Evolutionary conservation across 2,329 filamentous ascomycete species (phyloP).

Genomic region (Paramyrothecium roridum): DNA sequence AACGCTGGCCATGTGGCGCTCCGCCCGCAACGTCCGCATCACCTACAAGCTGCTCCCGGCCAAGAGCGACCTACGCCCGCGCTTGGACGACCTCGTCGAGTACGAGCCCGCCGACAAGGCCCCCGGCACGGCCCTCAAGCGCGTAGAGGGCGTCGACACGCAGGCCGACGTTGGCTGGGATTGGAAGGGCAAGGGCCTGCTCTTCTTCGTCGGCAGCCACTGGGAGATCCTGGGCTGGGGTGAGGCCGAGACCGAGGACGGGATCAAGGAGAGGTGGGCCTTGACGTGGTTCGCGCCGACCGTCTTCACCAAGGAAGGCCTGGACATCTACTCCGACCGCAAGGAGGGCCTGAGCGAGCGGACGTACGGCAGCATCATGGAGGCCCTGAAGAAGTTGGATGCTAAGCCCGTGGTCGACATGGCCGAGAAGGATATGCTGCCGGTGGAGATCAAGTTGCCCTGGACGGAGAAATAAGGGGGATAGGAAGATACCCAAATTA

Average conservation of each 20-base stretch:
- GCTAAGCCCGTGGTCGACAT: slow-evolving; percentile 53
- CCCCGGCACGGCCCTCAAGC: slow-evolving; percentile 43
- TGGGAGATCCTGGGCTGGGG: slow-evolving; percentile 84
- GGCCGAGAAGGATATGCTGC: slow-evolving; percentile 44
- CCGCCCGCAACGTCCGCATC: slow-evolving; percentile 76
- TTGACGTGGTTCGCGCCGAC: slow-evolving; percentile 86
- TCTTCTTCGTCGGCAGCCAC: slow-evolving; percentile 68
- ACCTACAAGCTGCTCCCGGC: slow-evolving; percentile 60
- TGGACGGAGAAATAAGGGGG: slow-evolving; percentile 34
- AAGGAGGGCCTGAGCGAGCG: slow-evolving; percentile 56
- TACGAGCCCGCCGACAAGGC: slow-evolving; percentile 55
- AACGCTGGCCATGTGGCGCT: slow-evolving; percentile 76
- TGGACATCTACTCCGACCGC: slow-evolving; percentile 73
- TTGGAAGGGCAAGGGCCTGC: slow-evolving; percentile 75
- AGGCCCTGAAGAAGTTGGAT: slow-evolving; percentile 41
- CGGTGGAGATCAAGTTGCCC: slow-evolving; percentile 49
- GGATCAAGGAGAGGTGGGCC: slow-evolving; percentile 59
- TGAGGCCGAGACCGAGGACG: slow-evolving; percentile 38
- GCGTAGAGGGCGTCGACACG: slow-evolving; percentile 64
- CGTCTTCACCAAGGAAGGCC: slow-evolving; percentile 75
- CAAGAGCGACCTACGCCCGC: slow-evolving; percentile 32
- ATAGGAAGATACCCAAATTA: background rate
- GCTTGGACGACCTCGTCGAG: slow-evolving; percentile 70
- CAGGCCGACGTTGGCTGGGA: slow-evolving; percentile 51
- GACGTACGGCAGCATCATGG: slow-evolving; percentile 54